phyloP scores from a whole-genome alignment of 2,329 filamentous ascomycete species.

The Colletotrichum sp. region DNA sequence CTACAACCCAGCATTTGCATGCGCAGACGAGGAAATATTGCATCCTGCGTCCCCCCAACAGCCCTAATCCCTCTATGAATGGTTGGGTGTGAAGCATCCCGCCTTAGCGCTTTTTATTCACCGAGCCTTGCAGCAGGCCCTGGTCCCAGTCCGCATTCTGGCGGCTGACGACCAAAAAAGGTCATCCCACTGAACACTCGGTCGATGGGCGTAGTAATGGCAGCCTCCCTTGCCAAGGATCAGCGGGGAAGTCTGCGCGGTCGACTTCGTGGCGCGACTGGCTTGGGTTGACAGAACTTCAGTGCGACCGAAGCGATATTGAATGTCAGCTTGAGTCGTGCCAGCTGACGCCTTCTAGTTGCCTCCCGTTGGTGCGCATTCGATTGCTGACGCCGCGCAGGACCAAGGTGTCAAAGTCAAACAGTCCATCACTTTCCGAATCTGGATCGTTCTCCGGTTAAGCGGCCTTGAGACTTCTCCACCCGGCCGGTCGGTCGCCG shows the following conservation, averaged over 20 bases:
- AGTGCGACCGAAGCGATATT: neutral
- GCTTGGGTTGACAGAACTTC: neutral
- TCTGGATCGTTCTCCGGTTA: neutral
- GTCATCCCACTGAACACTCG: neutral
- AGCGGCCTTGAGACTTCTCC: neutral
- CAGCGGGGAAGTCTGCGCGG: neutral
- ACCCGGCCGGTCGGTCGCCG: neutral
- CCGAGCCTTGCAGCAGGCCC: slow-evolving; percentile 15
- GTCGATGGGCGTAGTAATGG: neutral
- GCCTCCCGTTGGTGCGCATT: neutral
- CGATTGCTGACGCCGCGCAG: neutral
- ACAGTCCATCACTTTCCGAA: neutral
- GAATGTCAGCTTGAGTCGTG: neutral
- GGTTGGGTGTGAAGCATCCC: slow-evolving; percentile 1
- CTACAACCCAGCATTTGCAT: neutral
- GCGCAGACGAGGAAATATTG: neutral
- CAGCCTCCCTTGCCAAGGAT: neutral
- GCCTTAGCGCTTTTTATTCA: slow-evolving; percentile 3
- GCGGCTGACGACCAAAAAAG: neutral
- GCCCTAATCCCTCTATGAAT: neutral
- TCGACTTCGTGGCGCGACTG: neutral
- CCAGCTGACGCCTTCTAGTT: neutral
- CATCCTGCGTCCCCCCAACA: neutral
- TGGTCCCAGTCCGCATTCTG: neutral
- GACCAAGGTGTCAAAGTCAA: neutral